Base-by-base conservation (phyloP, 2,329 filamentous ascomycete species). In the Trichoderma sp. region DNA sequence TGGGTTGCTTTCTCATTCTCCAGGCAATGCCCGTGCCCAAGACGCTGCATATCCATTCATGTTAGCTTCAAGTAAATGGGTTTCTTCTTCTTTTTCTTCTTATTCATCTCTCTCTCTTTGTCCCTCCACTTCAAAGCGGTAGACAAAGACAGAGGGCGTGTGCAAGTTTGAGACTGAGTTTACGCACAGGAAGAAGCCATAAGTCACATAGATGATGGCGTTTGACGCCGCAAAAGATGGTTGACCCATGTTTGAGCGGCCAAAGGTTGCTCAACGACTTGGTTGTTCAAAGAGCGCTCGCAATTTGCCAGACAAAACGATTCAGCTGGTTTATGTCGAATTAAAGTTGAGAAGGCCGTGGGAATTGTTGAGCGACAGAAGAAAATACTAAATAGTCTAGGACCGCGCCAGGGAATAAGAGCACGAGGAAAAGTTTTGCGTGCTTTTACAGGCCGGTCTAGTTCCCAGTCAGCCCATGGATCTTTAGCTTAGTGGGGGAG, bases 201-300 rank as follows among this genome's bases (percentile, higher is more conserved):
- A 95, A 64, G 92, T 93, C 68, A 93, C 83, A 79, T 95, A 95
- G 79, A 96, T 91, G 80, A 95, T 86, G 85, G 92, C 92, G 84
- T 95, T 94, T 36, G 93, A 95, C 79, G 92, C 92, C 86, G 88
- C 84, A 71, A 85, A 89, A 2, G 93, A 95, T 72, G 92, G 92
- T 76, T 91, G 87, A 24, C 92, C 92, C 93, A 95, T 96, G 71
- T 32, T 82, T 30, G 56, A 60, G 60, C 21, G 34, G 34, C 21
- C 7, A n/a, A 12, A 18, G 11, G 18, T 21, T 60, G 21, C n/a
- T 7, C 1, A 12, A n/a, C 15, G 56, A 21, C n/a, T 53, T 53
- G n/a, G n/a, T 14, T 14, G n/a, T 53, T 12, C 5, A 53, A 24
- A 5, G 43, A 21, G 21, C 47, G 47, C 47, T 24, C n/a, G 47